These are phyloP conservation scores for Penicillium riverlandense DNA, from an alignment of 495 filamentous ascomycete species.

Conservation along the genomic window DNA sequence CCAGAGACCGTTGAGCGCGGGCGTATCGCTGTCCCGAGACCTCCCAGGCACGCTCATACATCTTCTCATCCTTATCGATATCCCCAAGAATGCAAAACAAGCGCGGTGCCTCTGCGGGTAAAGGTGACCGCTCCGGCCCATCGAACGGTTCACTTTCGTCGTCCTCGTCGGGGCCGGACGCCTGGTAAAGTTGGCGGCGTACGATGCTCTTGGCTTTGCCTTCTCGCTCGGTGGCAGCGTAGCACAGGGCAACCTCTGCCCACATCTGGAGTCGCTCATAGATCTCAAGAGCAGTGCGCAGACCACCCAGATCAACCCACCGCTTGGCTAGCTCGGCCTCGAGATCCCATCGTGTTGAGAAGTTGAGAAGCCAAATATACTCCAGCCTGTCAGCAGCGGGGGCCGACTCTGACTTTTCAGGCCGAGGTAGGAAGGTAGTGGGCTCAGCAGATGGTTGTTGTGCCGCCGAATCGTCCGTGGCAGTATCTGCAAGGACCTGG, in stretches of 20 bases:
- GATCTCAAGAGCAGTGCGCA: slow-evolving; percentile 88
- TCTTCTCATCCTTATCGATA: slow-evolving; percentile 60
- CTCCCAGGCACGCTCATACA: slow-evolving; percentile 85
- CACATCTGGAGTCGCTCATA: slow-evolving; percentile 92
- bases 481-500: slow-evolving; percentile 87
- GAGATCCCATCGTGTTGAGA: slow-evolving; percentile 85
- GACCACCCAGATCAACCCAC: slow-evolving; percentile 80
- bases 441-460: slow-evolving; percentile 23
- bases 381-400: slow-evolving; percentile 65
- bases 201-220: slow-evolving; percentile 72
- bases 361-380: slow-evolving; percentile 75
- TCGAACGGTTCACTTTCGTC: slow-evolving; percentile 54
- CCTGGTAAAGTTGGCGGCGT: slow-evolving; percentile 67
- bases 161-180: slow-evolving; percentile 32
- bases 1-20: slow-evolving; percentile 80
- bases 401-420: slow-evolving; percentile 71
- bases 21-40: slow-evolving; percentile 75
- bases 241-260: slow-evolving; percentile 92
- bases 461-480: slow-evolving; percentile 29
- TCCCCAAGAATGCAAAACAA: slow-evolving; percentile 94
- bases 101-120: slow-evolving; percentile 77
- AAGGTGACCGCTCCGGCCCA: slow-evolving; percentile 55
- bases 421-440: slow-evolving; percentile 76
- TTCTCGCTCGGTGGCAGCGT: slow-evolving; percentile 72
- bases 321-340: slow-evolving; percentile 88